Evolutionary conservation across 2,329 filamentous ascomycete species (phyloP).

Genomic region (Penicillium hordei): DNA sequence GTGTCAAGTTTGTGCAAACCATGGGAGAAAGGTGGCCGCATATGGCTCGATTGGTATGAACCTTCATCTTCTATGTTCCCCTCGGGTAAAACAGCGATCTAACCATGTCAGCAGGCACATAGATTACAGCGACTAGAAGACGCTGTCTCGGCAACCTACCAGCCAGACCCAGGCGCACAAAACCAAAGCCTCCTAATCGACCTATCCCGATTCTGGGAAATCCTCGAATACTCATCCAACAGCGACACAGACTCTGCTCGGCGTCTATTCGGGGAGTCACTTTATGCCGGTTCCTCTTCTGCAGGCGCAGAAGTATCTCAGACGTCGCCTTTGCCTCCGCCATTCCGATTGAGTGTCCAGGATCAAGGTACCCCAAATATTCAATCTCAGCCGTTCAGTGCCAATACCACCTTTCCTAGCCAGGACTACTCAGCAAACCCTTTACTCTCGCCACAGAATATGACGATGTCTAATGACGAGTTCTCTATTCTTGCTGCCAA

Average conservation of each 20-base stretch:
- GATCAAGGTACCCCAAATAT: conserved; percentile 18
- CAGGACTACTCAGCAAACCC: conserved; percentile 18
- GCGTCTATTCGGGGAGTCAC: conserved; percentile 45
- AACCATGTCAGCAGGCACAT: conserved; percentile 36
- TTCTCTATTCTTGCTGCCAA: conserved; percentile 50
- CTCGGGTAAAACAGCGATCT: not conserved
- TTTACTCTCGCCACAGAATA: conserved; percentile 24
- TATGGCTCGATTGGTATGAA: conserved; percentile 44
- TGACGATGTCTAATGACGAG: conserved; percentile 41
- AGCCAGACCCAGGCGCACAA: conserved; percentile 35
- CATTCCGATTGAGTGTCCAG: conserved; percentile 39
- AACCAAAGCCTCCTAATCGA: conserved; percentile 46
- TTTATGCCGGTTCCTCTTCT: conserved; percentile 33
- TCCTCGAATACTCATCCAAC: conserved; percentile 49
- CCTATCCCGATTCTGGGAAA: conserved; percentile 51
- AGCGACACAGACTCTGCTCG: conserved; percentile 39
- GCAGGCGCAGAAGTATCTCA: conserved; percentile 43
- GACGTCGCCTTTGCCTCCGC: conserved; percentile 46
- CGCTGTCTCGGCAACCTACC: conserved; percentile 48
- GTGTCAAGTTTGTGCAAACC: conserved; percentile 46
- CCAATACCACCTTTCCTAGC: conserved; percentile 18
- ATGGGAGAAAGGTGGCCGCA: conserved; percentile 49
- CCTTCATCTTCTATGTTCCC: too few species aligned
- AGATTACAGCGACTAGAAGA: conserved; percentile 46
- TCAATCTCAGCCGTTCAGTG: conserved; percentile 22